These are phyloP conservation scores for Fusarium aywerte DNA, from an alignment of 2,329 filamentous ascomycete genomes.

Conservation along the genomic window DNA sequence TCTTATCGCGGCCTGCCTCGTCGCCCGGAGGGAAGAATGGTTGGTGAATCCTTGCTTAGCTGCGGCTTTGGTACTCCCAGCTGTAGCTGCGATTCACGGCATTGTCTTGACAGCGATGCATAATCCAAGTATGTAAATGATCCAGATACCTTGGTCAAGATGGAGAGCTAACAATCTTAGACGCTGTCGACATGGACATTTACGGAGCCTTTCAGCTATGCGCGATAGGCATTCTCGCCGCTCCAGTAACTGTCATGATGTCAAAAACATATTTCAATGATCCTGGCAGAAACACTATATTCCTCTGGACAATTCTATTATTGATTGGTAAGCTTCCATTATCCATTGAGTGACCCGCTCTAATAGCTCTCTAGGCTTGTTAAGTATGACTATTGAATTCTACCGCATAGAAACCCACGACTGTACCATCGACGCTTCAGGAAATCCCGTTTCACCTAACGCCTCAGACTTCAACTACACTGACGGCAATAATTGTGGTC, in stretches of 20 bases:
- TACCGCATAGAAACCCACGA: constrained; percentile 60
- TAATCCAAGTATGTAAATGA: constrained; percentile 61
- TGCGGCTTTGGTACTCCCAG: constrained; percentile 70
- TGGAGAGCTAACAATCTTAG: constrained; percentile 48
- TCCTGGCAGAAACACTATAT: constrained; percentile 72
- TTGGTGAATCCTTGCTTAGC: constrained; percentile 71
- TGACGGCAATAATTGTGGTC: constrained; percentile 54
- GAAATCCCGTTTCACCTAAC: constrained; percentile 51
- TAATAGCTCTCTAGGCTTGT: constrained; percentile 55
- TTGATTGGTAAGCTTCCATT: constrained; percentile 60
- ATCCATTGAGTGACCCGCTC: accelerated
- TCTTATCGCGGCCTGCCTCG: constrained; percentile 69
- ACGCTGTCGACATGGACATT: constrained; percentile 73
- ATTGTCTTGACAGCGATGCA: constrained; percentile 70
- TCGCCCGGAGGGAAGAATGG: constrained; percentile 71
- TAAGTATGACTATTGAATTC: constrained; percentile 73
- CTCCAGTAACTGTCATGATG: constrained; percentile 69
- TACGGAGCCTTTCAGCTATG: constrained; percentile 76
- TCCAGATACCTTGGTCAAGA: accelerated
- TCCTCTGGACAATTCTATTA: constrained; percentile 71
- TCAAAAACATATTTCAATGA: constrained; percentile 73
- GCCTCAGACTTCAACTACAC: constrained; percentile 58
- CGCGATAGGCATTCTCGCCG: constrained; percentile 72
- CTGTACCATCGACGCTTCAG: constrained; percentile 57
- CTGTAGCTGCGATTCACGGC: constrained; percentile 71